A percentile compares a stretch with the other conserved stretches of the same genome.
Evolutionary conservation across 1,284 basidiomycete species (phyloP).

Genomic region (Tausonia pullulans): DNA sequence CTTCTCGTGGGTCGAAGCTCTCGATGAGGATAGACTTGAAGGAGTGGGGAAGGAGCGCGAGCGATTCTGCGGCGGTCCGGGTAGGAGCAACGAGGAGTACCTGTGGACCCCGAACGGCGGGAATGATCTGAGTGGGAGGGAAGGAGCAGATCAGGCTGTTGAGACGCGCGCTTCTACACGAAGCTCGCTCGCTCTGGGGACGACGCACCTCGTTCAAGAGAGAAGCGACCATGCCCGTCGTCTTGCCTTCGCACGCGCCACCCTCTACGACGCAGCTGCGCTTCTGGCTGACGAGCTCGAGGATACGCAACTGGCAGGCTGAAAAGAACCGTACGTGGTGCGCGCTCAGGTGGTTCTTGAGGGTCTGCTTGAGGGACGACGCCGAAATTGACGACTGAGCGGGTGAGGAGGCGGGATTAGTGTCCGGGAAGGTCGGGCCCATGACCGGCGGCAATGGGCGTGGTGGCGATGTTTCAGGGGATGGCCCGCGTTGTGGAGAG

Average conservation of each 20-base stretch:
- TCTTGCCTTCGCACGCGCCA: background rate
- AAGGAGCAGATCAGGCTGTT: no score
- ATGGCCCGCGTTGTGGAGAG: background rate
- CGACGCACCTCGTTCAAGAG: background rate
- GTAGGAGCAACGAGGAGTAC: background rate
- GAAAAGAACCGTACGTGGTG: background rate
- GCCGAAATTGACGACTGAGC: background rate
- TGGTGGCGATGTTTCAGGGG: background rate
- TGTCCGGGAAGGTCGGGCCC: no score
- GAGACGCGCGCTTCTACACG: no score
- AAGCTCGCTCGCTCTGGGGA: no score
- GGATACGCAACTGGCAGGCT: background rate
- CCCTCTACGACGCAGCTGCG: background rate
- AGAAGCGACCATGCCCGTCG: background rate
- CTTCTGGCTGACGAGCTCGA: background rate
- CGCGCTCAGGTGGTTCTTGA: background rate
- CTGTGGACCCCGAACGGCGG: background rate
- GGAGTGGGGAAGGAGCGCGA: background rate
- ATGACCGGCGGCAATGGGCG: background rate
- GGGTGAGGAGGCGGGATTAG: background rate
- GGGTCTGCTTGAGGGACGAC: background rate
- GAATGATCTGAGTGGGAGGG: no score
- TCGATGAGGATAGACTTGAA: background rate
- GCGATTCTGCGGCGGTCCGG: background rate
- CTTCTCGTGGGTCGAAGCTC: background rate